Evolutionary conservation across 768 basidiomycete genomes (phyloP), one percentile per base, ranked within the genome.

Genomic region (Mycena olivaceomarginata): DNA sequence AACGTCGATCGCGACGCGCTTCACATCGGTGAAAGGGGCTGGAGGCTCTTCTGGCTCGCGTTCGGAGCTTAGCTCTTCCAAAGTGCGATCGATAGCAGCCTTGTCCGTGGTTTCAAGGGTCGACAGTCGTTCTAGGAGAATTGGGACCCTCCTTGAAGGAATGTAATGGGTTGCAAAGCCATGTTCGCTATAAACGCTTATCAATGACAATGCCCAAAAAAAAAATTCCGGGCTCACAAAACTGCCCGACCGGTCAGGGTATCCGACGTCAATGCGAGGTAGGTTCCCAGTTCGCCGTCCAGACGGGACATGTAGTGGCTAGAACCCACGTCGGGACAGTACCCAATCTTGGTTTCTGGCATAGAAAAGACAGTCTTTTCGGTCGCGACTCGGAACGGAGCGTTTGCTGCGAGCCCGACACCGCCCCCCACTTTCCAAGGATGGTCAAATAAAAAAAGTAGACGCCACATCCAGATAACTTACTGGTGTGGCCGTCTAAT

Each of bases 91-190:
- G 82, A 91, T 86, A 12, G 85, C 72, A 53, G 77, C 84, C 16
- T 78, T 75, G 70, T 86, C 86, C 0, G 89, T 87, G 40, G 89
- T 83, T 74, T 93, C 91, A 56, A 93, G 84, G 41, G 88, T 87
- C 20, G 93, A 90, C 70, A 99, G 87, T 74, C 93, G 91, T 70
- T 93, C 89, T 56, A 96, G 87, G 64, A 99, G 91, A 56, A 89
- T 89, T 18, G 95, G 92, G 48, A 98, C 87, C 51, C 94, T 90
- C 70, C 93, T 88, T 18, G 96, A 94, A 12, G 96, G 93, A 69
- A 99, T 91, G 82, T 90, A 99, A 85, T 99, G 98, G 2, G 98
- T 99, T 5, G 98, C 98, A 81, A 99, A 90, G 43, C 98, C 98
- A 81, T 94, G 92, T 78, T 97, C 97, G 81, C 97, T 98, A 82